Evolutionary conservation across 208 protist genomes (phyloP), one percentile per base, ranked within the genome.

Genomic region (Trypanosoma melophagium): DNA sequence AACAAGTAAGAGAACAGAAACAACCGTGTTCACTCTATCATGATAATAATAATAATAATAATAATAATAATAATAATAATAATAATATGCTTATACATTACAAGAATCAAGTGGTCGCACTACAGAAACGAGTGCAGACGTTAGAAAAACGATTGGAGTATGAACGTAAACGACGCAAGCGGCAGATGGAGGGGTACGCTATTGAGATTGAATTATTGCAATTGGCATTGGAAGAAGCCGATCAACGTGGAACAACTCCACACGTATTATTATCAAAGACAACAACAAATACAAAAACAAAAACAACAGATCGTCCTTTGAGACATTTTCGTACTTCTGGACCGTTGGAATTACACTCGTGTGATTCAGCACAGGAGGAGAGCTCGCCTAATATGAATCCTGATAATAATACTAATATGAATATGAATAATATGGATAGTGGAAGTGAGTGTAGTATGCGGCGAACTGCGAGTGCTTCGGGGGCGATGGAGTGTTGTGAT

Each of bases 61-160:
- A 44, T 44, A 44, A 44, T 44, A 44, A 44, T 44, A 44, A 44
- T 44, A 44, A 44, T 44, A 44, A 44, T 44, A 44, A 44, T 44
- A 44, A 44, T 44, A 44, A 12, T 44, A 44, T 14, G 7, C 7
- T 44, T 14, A 14, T 12, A 44, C 7, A 44, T 44, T 44, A 44
- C 12, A 44, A 44, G 12, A 44, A 44, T 44, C 8, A 44, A 44
- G 12, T 14, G 7, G 8, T 14, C 8, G 40, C 40, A 7, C 12
- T 44, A 12, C 40, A 44, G 12, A 44, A 44, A 44, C 7, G 40
- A 44, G 40, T 44, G 12, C 8, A 44, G 12, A 14, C 40, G 12
- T 44, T 44, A 44, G 40, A 44, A 44, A 44, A 12, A 44, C 40
- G 12, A 44, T 44, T 44, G 12, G 12, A 12, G 12, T 14, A 12